Percentiles rank a stretch among this genome's conserved stretches.
Evolutionary conservation across 2,329 filamentous ascomycete species (phyloP).

Genomic region (Neonectria hederae): DNA sequence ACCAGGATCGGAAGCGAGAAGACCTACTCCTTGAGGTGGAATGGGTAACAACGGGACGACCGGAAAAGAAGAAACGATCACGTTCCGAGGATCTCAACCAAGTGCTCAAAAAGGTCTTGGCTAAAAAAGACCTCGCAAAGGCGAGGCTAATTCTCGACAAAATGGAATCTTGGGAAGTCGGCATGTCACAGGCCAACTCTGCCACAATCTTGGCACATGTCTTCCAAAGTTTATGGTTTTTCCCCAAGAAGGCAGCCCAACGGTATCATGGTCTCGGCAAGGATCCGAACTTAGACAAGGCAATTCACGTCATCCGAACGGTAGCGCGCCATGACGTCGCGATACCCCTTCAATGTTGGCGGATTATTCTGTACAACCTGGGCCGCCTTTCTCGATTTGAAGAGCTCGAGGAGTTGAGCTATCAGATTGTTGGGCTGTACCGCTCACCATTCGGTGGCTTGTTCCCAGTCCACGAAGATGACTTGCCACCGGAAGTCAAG

Average conservation of each 20-base stretch:
- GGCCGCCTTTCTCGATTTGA: constrained; percentile 54
- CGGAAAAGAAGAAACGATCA: constrained; percentile 24
- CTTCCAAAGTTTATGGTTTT: constrained; percentile 43
- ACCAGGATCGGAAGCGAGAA: constrained; percentile 52
- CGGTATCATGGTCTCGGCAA: constrained; percentile 17
- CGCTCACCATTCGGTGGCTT: constrained; percentile 43
- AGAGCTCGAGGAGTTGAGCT: constrained; percentile 56
- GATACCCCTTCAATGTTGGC: constrained; percentile 53
- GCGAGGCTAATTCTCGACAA: constrained; percentile 44
- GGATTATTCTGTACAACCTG: constrained; percentile 54
- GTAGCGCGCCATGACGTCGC: constrained; percentile 46
- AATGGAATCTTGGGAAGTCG: constrained; percentile 46
- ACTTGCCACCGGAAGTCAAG: constrained; percentile 48
- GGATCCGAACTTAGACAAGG: constrained; percentile 43
- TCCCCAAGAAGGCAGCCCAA: constrained; percentile 36
- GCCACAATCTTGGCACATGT: constrained; percentile 37
- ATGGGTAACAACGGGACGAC: constrained; percentile 23
- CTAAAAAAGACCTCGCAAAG: constrained; percentile 29
- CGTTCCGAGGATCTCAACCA: constrained; percentile 40
- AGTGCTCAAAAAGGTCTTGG: constrained; percentile 25
- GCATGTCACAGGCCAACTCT: constrained; percentile 43
- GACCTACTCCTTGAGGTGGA: constrained; percentile 57
- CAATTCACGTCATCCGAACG: constrained; percentile 43
- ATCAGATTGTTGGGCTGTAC: constrained; percentile 56
- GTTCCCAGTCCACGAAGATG: constrained; percentile 55